These are phyloP conservation scores for Solanum medicagineum DNA, from an alignment of 257 asterid species.

Conservation along the genomic window DNA sequence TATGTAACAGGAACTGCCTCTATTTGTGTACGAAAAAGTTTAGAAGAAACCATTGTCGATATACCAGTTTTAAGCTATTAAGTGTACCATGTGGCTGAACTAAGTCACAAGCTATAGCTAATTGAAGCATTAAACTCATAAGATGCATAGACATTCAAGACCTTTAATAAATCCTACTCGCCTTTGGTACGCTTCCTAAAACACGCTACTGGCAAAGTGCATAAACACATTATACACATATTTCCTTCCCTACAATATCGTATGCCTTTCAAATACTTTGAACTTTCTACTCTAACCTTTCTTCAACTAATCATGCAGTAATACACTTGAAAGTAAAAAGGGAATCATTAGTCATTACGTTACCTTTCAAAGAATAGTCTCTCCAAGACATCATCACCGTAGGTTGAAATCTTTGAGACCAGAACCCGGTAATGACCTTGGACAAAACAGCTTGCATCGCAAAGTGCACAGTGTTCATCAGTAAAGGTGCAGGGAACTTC, in stretches of 20 bases:
- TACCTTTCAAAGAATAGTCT: slow-evolving; percentile 59
- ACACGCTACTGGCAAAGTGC: neutral
- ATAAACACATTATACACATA: neutral
- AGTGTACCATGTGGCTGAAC: neutral
- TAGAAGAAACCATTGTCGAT: neutral
- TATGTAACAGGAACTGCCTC: neutral
- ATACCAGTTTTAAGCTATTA: neutral
- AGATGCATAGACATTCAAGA: neutral
- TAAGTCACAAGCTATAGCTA: neutral
- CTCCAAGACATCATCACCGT: slow-evolving; percentile 74
- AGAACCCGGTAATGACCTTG: slow-evolving; percentile 78
- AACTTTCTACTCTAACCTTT: neutral
- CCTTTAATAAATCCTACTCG: neutral
- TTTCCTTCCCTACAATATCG: neutral
- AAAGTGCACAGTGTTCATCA: slow-evolving; percentile 92
- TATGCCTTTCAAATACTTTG: neutral
- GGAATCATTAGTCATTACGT: neutral
- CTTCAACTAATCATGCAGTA: neutral
- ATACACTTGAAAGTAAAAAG: neutral
- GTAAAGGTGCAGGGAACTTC: slow-evolving; percentile 90
- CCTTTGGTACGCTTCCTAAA: neutral
- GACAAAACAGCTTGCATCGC: slow-evolving; percentile 92
- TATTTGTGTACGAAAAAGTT: neutral
- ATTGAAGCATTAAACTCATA: neutral
- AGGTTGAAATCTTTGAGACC: slow-evolving; percentile 73